Evolutionary conservation across 108 stramenopile species (phyloP).

Genomic region (Nannochloropsis salina): DNA sequence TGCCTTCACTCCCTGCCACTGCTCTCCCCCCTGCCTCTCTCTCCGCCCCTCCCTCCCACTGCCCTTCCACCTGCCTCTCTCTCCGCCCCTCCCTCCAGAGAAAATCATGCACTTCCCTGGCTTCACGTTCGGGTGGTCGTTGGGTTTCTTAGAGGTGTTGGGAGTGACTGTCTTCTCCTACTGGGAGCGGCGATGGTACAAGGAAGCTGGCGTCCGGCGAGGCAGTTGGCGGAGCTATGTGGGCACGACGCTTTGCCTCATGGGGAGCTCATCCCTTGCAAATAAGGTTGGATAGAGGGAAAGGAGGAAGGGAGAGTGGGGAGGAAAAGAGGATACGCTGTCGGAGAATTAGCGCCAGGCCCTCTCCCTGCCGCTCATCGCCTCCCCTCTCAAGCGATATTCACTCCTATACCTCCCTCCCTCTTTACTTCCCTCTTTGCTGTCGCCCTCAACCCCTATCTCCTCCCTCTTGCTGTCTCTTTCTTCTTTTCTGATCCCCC

Average conservation of each 20-base stretch:
- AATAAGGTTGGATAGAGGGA: slow-evolving; percentile 44
- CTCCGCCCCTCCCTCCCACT: slow-evolving; percentile 68
- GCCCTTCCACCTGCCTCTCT: neutral
- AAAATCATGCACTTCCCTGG: slow-evolving; percentile 75
- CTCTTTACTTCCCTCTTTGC: neutral
- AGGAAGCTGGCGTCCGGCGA: slow-evolving; percentile 48
- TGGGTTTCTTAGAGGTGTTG: slow-evolving; percentile 87
- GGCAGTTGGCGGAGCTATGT: slow-evolving; percentile 75
- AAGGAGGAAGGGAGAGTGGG: neutral
- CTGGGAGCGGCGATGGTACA: slow-evolving; percentile 31
- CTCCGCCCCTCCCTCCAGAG: slow-evolving; percentile 67
- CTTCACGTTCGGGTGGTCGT: slow-evolving; percentile 63
- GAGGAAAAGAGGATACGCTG: neutral
- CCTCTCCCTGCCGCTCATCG: too few relatives aligned
- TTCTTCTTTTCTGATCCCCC: neutral
- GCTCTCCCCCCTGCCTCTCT: too few relatives aligned
- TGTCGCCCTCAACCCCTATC: neutral
- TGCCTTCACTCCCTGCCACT: too few relatives aligned
- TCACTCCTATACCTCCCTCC: neutral
- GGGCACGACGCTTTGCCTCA: slow-evolving; percentile 66
- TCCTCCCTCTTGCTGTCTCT: neutral
- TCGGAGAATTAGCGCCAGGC: neutral
- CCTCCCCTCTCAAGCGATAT: too few relatives aligned
- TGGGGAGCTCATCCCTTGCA: slow-evolving; percentile 76
- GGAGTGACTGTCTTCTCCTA: slow-evolving; percentile 61